Percentiles rank a stretch among this genome's conserved stretches.
These are phyloP conservation scores for Ceratocystis colombiana DNA, from an alignment of 2,329 filamentous ascomycete species.

Conservation along the genomic window DNA sequence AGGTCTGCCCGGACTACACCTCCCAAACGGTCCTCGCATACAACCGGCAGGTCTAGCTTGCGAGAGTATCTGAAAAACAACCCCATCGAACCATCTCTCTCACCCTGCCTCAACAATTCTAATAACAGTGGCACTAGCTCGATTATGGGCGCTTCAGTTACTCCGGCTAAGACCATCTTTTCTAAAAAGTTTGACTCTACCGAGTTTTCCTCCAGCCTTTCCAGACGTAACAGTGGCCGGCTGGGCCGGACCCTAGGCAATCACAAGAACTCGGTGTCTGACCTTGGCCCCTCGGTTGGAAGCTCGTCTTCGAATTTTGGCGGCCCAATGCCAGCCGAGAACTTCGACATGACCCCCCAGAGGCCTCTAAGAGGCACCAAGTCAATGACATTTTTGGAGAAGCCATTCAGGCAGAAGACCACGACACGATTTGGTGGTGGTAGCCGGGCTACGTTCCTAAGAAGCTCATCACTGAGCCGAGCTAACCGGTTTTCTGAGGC, in stretches of 20 bases:
- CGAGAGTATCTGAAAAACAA: slow-evolving; percentile 15
- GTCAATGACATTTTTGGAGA: slow-evolving; percentile 25
- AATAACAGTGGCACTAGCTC: background rate
- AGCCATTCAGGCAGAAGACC: slow-evolving; percentile 17
- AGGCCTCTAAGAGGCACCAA: slow-evolving; percentile 22
- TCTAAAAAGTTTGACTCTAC: background rate
- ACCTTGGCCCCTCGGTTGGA: slow-evolving; percentile 2
- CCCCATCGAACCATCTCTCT: slow-evolving; percentile 7
- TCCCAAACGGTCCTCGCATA: background rate
- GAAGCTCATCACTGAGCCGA: slow-evolving; percentile 15
- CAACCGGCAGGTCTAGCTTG: slow-evolving; percentile 14
- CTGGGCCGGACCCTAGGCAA: slow-evolving; percentile 18
- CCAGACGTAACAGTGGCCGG: background rate
- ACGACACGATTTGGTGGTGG: slow-evolving; percentile 6
- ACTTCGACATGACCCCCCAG: background rate
- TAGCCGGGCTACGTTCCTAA: slow-evolving; percentile 19
- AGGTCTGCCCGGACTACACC: background rate
- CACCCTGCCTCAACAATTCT: background rate
- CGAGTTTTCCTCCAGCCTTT: background rate
- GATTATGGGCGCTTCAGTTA: background rate
- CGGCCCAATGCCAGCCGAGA: background rate
- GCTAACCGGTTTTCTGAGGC: slow-evolving; percentile 20
- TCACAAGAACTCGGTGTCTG: slow-evolving; percentile 15
- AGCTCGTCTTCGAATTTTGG: slow-evolving; percentile 2
- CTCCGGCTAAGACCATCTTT: background rate